These are phyloP conservation scores for Chlorokybus atmophyticus DNA, from an alignment of 139 green algal species.

Conservation along the genomic window DNA sequence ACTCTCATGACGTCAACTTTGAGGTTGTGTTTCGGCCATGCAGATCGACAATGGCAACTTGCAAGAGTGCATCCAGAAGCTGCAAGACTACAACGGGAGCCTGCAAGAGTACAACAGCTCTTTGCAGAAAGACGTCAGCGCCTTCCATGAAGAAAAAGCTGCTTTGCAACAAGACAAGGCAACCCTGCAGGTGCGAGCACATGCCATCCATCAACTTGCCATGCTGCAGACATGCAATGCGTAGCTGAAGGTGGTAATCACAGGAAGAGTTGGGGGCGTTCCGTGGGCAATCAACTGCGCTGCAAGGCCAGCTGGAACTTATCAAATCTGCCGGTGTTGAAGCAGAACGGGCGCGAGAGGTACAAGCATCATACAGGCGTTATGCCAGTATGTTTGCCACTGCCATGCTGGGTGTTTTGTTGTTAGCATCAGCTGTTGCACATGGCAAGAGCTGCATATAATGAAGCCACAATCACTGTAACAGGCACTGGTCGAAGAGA, in stretches of 20 bases:
- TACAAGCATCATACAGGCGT: background rate
- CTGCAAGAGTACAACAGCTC: constrained; percentile 18
- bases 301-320: constrained; percentile 11
- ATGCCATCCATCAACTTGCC: background rate
- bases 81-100: too few species aligned
- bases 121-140: constrained; percentile 9
- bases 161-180: background rate
- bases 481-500: background rate
- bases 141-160: background rate
- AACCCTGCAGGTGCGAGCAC: background rate
- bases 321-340: background rate
- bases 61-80: too few species aligned
- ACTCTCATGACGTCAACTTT: too few species aligned
- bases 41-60: too few species aligned
- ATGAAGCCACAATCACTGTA: background rate
- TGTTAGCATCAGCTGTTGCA: background rate
- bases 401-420: background rate
- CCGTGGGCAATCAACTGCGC: background rate
- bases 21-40: too few species aligned
- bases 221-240: constrained; percentile 4
- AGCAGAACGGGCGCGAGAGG: background rate
- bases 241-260: constrained; percentile 6
- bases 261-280: constrained; percentile 11
- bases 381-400: background rate
- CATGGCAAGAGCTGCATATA: background rate